Evolutionary conservation across 2,329 filamentous ascomycete species (phyloP).

Genomic region (Botrytis tulipae): DNA sequence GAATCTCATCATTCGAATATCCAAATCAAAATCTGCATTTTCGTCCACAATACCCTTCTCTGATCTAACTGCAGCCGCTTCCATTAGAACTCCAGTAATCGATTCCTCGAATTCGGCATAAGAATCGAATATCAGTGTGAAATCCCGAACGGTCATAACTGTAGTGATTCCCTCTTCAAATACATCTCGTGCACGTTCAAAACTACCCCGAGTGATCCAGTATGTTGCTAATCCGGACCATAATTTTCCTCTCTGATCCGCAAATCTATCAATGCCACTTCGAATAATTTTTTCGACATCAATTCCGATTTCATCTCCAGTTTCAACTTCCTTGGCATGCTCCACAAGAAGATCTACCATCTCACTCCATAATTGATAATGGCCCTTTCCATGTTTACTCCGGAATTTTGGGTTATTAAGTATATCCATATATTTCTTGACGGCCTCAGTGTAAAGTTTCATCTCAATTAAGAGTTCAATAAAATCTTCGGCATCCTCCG

Average conservation of each 20-base stretch:
- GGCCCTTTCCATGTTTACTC: conserved; percentile 91
- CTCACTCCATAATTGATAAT: conserved; percentile 96
- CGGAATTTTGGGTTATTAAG: conserved; percentile 87
- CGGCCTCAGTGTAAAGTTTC: conserved; percentile 84
- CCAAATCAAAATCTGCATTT: conserved; percentile 87
- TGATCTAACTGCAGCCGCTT: conserved; percentile 76
- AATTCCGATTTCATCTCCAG: conserved; percentile 76
- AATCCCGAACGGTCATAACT: conserved; percentile 98
- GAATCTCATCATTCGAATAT: conserved; percentile 96
- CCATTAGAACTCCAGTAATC: conserved; percentile 87
- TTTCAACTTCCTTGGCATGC: conserved; percentile 82
- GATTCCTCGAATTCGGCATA: conserved; percentile 98
- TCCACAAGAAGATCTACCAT: conserved; percentile 94
- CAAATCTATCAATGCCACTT: conserved; percentile 85
- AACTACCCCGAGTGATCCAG: conserved; percentile 90
- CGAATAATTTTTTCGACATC: conserved; percentile 90
- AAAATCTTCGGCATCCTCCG: conserved; percentile 92
- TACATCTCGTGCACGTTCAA: conserved; percentile 86
- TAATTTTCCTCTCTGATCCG: conserved; percentile 89
- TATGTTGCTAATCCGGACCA: conserved; percentile 96
- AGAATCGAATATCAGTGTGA: conserved; percentile 92
- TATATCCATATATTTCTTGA: conserved; percentile 86
- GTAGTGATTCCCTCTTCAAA: conserved; percentile 97
- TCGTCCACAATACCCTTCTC: conserved; percentile 76
- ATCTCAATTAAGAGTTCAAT: conserved; percentile 84